Conservation (phyloP, 371 early-diverging fungal genomes). For the Blakeslea trispora region DNA sequence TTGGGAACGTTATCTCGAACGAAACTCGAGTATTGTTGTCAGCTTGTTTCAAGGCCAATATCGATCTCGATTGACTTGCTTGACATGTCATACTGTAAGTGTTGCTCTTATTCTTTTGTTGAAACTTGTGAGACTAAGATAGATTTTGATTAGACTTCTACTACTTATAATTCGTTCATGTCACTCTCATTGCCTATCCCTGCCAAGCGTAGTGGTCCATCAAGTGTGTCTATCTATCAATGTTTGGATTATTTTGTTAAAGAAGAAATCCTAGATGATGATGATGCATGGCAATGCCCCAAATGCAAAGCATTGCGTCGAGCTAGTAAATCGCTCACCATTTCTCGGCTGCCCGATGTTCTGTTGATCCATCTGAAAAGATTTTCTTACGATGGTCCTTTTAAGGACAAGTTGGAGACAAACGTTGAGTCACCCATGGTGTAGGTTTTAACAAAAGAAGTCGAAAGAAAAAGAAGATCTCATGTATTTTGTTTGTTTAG, state of each 20-base stretch:
- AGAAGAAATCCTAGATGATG: conserved; percentile 84
- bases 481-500: conserved; percentile 12
- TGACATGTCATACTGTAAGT: conserved; percentile 62
- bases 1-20: conserved; percentile 77
- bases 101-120: neutral
- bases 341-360: conserved; percentile 85
- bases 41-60: conserved; percentile 90
- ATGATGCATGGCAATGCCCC: conserved; percentile 91
- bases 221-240: conserved; percentile 63
- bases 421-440: conserved; percentile 82
- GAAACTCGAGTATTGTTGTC: conserved; percentile 91
- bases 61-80: conserved; percentile 78
- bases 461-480: too few species aligned
- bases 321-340: conserved; percentile 75
- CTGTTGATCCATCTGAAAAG: conserved; percentile 92
- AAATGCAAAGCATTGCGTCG: conserved; percentile 74
- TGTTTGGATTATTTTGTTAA: conserved; percentile 87
- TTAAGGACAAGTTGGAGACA: conserved; percentile 90
- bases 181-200: conserved; percentile 94
- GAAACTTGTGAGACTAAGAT: too few species aligned
- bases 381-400: conserved; percentile 92
- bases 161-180: conserved; percentile 92
- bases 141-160: conserved; percentile 65
- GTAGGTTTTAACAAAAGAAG: conserved; percentile 21
- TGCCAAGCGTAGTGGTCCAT: conserved; percentile 28